These are phyloP conservation scores for Metschnikowia continentalis DNA, from an alignment of 805 yeast species.

Conservation along the genomic window DNA sequence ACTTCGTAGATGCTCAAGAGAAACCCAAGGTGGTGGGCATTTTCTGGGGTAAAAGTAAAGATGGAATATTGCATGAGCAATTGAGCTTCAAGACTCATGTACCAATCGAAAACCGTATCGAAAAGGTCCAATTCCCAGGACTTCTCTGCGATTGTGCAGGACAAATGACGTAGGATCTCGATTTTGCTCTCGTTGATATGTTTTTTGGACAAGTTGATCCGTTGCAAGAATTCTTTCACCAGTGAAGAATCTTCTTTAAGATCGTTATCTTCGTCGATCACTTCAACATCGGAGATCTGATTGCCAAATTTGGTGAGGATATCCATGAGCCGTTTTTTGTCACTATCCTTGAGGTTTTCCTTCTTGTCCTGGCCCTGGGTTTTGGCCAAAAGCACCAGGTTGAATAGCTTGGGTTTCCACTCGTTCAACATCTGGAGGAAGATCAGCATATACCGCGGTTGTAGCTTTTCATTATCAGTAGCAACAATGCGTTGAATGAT, in stretches of 20 bases:
- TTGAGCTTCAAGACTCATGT: constrained; percentile 26
- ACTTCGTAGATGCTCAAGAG: constrained; percentile 44
- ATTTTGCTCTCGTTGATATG: constrained; percentile 23
- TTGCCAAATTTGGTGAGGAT: constrained; percentile 32
- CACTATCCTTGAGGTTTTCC: constrained; percentile 20
- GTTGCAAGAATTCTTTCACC: constrained; percentile 15
- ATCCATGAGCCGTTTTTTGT: constrained; percentile 31
- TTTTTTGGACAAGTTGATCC: constrained; percentile 9
- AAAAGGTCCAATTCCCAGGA: constrained; percentile 22
- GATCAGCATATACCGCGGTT: constrained; percentile 17
- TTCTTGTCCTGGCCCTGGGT: constrained; percentile 5
- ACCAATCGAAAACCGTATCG: constrained; percentile 33
- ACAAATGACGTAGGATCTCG: constrained; percentile 21
- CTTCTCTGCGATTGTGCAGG: constrained; percentile 10
- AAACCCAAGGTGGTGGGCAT: constrained; percentile 16
- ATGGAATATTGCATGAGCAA: constrained; percentile 11
- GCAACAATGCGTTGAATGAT: constrained; percentile 11
- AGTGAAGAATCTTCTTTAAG: constrained; percentile 6
- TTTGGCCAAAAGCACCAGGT: constrained; percentile 15
- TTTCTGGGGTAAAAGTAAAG: background rate
- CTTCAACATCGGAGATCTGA: constrained; percentile 7
- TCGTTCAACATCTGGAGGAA: constrained; percentile 23
- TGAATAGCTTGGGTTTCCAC: constrained; percentile 24
- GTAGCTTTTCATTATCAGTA: background rate
- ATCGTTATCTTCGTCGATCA: constrained; percentile 1